A percentile compares a stretch with the other conserved stretches of the same genome.
Conservation (phyloP, 164 flowering plant genomes). For the Kalanchoe fedtschenkoi region DNA sequence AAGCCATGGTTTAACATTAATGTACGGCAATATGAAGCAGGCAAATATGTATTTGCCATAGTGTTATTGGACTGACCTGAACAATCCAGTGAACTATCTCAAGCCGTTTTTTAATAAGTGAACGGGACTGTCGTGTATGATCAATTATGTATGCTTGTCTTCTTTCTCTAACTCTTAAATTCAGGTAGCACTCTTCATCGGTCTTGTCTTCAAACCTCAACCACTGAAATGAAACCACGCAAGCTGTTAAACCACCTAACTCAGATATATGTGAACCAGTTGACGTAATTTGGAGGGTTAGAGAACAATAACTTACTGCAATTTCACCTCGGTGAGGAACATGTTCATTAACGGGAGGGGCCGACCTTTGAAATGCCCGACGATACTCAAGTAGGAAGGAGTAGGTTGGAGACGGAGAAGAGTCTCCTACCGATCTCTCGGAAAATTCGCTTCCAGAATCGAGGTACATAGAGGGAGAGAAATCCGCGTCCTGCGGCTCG, state of each 20-base stretch:
- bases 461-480: slow-evolving; percentile 29
- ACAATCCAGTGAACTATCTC: slow-evolving; percentile 77
- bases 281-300: neutral
- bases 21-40: neutral
- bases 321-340: neutral
- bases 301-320: neutral
- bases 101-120: slow-evolving; percentile 50
- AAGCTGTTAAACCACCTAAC: neutral
- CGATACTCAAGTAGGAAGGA: slow-evolving; percentile 39
- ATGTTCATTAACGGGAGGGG: slow-evolving; percentile 1
- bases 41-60: neutral
- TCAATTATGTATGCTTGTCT: slow-evolving; percentile 27
- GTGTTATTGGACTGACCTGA: slow-evolving; percentile 30
- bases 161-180: slow-evolving; percentile 65
- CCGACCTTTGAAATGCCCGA: slow-evolving; percentile 33
- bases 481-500: slow-evolving; percentile 22
- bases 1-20: neutral
- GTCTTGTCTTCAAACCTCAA: slow-evolving; percentile 50
- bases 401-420: slow-evolving; percentile 40
- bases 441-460: slow-evolving; percentile 62
- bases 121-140: slow-evolving; percentile 39
- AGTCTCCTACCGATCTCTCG: slow-evolving; percentile 34
- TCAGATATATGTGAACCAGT: neutral
- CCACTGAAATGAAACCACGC: slow-evolving; percentile 16
- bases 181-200: slow-evolving; percentile 61